Base-by-base conservation (phyloP, 2,329 filamentous ascomycete species). In the Trichoderma breve region DNA sequence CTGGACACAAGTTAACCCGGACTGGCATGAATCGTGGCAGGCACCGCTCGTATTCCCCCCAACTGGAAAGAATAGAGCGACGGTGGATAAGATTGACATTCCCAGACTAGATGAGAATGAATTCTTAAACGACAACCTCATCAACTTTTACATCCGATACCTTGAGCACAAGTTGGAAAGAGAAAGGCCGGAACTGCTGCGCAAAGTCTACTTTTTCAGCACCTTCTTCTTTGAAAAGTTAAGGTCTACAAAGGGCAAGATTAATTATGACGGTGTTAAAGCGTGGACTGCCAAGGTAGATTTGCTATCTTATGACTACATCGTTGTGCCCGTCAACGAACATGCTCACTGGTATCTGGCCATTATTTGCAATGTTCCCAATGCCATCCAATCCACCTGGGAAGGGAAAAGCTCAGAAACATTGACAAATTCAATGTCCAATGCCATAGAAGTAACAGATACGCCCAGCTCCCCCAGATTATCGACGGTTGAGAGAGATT, bases 291-390 rank as follows among this genome's bases (percentile, higher is more conserved):
- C 92, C 39, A 93, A 91, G 76, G 87, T 95, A 26, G 93, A 99
- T 78, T 82, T 99, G 9, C 93, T 98, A 77, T 87, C 86, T 6
- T 94, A 93, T 76, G 93, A 97, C 78, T 98, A 95, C 79, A 90
- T 98, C 72, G 87, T 98, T 12, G 92, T 99, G 7, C 96, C 96
- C 0, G 93, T 99, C 79, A 97, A 97, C 76, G 93, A 98, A 78
- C 85, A 89, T 75, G 83, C 86, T 1, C 96, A 99, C 81, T 99
- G 97, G 96, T 98, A 96, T 81, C 84, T 98, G 75, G 94, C 94
- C 15, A 95, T 99, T 71, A 95, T 99, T 67, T 97, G 94, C 86
- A 97, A 99, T 77, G 87, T 95, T 3, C 88, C 89, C 4, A 90
- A 87, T 66, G 85, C 96, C 26, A 78, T 89, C 8, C 21, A 9